Conservation (phyloP, 1,284 basidiomycete genomes). For the Inonotus hispidus region DNA sequence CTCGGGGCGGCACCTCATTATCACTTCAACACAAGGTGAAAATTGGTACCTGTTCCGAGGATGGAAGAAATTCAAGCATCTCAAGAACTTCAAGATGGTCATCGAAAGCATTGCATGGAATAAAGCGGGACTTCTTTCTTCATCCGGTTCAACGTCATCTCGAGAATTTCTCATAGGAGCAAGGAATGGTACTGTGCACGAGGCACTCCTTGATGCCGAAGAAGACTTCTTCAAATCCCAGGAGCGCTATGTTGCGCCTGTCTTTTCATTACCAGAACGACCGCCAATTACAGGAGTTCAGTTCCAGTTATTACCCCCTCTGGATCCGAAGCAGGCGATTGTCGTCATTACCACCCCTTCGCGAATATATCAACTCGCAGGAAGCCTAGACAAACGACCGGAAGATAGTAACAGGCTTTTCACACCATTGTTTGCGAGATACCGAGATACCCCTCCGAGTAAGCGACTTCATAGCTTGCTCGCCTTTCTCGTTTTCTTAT, state of each 20-base stretch:
- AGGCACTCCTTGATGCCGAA: slow-evolving; percentile 78
- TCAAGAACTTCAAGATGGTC: slow-evolving; percentile 82
- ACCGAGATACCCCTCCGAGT: slow-evolving; percentile 78
- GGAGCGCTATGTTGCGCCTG: slow-evolving; percentile 73
- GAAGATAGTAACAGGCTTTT: slow-evolving; percentile 78
- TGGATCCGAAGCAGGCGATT: slow-evolving; percentile 54
- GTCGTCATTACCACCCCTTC: slow-evolving; percentile 86
- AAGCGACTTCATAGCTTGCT: slow-evolving; percentile 29
- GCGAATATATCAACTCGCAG: slow-evolving; percentile 89
- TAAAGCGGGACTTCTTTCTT: slow-evolving; percentile 61
- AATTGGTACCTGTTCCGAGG: slow-evolving; percentile 87
- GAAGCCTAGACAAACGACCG: slow-evolving; percentile 54
- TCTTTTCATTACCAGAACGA: slow-evolving; percentile 76
- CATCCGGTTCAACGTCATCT: slow-evolving; percentile 65
- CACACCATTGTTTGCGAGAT: slow-evolving; percentile 66
- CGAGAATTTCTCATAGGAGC: slow-evolving; percentile 89
- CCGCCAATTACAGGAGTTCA: slow-evolving; percentile 78
- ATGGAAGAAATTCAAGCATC: slow-evolving; percentile 73
- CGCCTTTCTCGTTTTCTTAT: slow-evolving; percentile 8
- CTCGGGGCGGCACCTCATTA: slow-evolving; percentile 82
- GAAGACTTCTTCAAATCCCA: slow-evolving; percentile 92
- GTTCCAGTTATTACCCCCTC: slow-evolving; percentile 68
- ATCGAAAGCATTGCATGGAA: slow-evolving; percentile 96
- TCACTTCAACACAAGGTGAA: slow-evolving; percentile 85
- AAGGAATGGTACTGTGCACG: slow-evolving; percentile 78